Evolutionary conservation across 345 rosid species (phyloP), one percentile per base, ranked within the genome.

Genomic region (Lagerstroemia speciosa): DNA sequence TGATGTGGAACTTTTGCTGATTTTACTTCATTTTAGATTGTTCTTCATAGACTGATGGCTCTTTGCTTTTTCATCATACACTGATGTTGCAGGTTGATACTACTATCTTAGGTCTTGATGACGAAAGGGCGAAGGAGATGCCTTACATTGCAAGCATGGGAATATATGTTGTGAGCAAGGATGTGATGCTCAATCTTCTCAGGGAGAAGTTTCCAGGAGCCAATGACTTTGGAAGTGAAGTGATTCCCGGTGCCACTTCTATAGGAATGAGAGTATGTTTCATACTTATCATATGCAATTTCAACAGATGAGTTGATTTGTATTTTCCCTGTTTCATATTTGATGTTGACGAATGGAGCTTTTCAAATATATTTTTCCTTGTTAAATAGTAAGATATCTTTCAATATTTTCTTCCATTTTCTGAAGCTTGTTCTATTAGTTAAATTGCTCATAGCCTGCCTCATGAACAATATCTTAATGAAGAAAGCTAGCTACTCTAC

Each of bases 141-240:
- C 98, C 98, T 74, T 93, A 48, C 74, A 90, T 93, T 83, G 98
- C 98, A 73, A 93, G 98, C 67, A 93, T 93, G 98, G 98, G 98
- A 19, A 93, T 93, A 67, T 93, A 93, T 77, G 97, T 93, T 40
- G 88, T 90, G 62, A 90, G 97, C 77, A 93, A 93, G 78, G 74
- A 89, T 78, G 98, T 85, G 60, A 93, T 93, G 98, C 67, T 93
- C 53, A 81, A 90, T 74, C 89, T 93, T 67, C 92, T 93, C 30
- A 75, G 89, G 33, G 94, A 93, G 16, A 87, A 75, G 88, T 93
- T 93, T 75, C 98, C 98, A 8, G 94, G 92, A 71, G 98, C 98
- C 75, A 93, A 93, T 81, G 98, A 93, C 83, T 93, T 93, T 22
- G 98, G 97, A 62, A 93, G 98, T 78, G 98, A 93, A 86, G 92